Evolutionary conservation across 352 stramenopile species (phyloP).

Genomic region (Aphanomyces invadans): DNA sequence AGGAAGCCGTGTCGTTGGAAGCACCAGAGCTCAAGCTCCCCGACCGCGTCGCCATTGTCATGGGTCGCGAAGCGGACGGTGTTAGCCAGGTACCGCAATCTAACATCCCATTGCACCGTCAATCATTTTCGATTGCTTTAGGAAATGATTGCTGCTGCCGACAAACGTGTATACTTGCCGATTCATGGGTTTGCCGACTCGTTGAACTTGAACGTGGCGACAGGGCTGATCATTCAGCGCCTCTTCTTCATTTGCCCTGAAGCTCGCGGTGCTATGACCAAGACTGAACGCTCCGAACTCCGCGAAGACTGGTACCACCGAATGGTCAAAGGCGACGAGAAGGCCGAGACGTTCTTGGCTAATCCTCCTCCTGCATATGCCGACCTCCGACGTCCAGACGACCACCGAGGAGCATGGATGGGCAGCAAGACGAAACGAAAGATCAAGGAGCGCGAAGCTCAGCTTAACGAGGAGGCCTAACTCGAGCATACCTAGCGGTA

Average conservation of each 20-base stretch:
- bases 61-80: constrained; percentile 81
- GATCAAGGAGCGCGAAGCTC: constrained; percentile 6
- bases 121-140: not conserved
- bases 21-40: constrained; percentile 37
- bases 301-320: constrained; percentile 33
- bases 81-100: constrained; percentile 33
- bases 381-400: constrained; percentile 32
- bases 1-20: constrained; percentile 38
- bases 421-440: constrained; percentile 27
- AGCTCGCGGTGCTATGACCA: constrained; percentile 30
- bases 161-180: constrained; percentile 78
- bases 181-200: constrained; percentile 81
- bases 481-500: no score
- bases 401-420: constrained; percentile 36
- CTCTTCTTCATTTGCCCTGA: constrained; percentile 38
- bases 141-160: constrained; percentile 56
- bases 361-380: constrained; percentile 26
- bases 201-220: constrained; percentile 81
- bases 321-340: constrained; percentile 30
- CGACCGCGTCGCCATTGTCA: constrained; percentile 75
- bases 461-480: not conserved
- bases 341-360: constrained; percentile 26
- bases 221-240: constrained; percentile 69
- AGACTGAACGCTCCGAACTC: constrained; percentile 27
- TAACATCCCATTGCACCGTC: not conserved